Base-by-base conservation (phyloP, 805 yeast genomes). In the Wickerhamiella alocasiicola region DNA sequence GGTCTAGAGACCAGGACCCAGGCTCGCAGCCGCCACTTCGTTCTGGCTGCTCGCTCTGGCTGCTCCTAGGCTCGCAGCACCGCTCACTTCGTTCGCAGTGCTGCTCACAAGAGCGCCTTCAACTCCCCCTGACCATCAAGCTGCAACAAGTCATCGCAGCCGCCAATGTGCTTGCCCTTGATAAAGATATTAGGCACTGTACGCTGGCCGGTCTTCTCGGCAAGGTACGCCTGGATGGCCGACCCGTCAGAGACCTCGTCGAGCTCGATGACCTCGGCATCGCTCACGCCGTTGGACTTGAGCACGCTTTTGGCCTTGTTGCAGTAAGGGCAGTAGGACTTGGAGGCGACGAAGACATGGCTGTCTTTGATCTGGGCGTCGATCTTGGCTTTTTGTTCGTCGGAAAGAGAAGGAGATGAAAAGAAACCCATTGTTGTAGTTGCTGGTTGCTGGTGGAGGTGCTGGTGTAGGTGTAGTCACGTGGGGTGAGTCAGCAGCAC, bases 101-200 rank as follows among this genome's bases (percentile, higher is more conserved):
- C 26, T 23, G n/a, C n/a, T 41, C 48, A 46, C 13, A 62, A 54
- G 32, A 60, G 39, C 3, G 49, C 51, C 44, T 69, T 72, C 55
- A 83, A 71, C 61, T 76, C 58, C 51, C 80, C 91, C 34, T 61
- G 53, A 18, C 75, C 67, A 50, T 72, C 68, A 59, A 87, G 70
- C 40, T 71, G 67, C 64, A 85, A 94, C 49, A 88, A 66, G 52
- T 83, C 95, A 29, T 87, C 78, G 71, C 85, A 83, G 47, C 98
- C 98, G 46, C 98, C 98, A 55, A 88, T 75, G 67, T 85, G 95
- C 64, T 87, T 71, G 46, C 95, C 95, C 36, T 70, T 76, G 59
- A 88, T 84, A 66, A 80, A 88, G 52, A 88, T 72, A 60, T 81
- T 85, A 47, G 98, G 98, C 47, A 88, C 97, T 29, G 96, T 84